Conservation (phyloP, 2,329 filamentous ascomycete genomes). For the Microdochium paspali region DNA sequence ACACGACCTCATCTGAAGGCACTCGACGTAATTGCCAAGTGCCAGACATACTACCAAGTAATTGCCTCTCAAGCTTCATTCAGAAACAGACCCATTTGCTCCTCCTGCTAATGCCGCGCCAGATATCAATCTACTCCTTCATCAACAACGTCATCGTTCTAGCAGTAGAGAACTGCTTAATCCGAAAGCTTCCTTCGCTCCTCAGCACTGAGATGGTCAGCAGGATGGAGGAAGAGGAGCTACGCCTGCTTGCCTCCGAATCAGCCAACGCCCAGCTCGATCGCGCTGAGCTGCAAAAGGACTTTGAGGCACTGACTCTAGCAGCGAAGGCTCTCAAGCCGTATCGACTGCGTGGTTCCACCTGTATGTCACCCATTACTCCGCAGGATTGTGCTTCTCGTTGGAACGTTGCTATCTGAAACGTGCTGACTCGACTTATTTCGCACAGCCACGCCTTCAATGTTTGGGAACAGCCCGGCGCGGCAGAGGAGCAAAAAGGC, state of each 20-base stretch:
- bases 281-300: conserved; percentile 9
- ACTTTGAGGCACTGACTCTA: conserved; percentile 9
- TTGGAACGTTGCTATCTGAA: no score
- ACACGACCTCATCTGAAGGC: conserved; percentile 21
- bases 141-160: conserved; percentile 24
- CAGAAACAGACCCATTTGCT: background rate
- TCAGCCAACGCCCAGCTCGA: conserved; percentile 11
- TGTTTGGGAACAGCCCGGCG: no score
- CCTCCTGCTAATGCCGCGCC: background rate
- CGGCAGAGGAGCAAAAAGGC: no score
- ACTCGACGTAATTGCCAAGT: conserved; percentile 31
- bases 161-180: conserved; percentile 25
- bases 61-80: background rate
- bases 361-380: background rate
- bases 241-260: conserved; percentile 15
- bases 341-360: background rate
- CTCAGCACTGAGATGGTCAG: conserved; percentile 20
- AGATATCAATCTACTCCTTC: conserved; percentile 20
- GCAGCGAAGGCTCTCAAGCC: conserved; percentile 1
- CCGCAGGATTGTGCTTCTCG: no score
- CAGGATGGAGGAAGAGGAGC: conserved; percentile 16
- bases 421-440: no score
- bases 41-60: conserved; percentile 34
- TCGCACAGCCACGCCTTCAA: no score
- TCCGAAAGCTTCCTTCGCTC: conserved; percentile 20